Conservation (phyloP, 805 yeast species). For the Wickerhamiella hasegawae region DNA sequence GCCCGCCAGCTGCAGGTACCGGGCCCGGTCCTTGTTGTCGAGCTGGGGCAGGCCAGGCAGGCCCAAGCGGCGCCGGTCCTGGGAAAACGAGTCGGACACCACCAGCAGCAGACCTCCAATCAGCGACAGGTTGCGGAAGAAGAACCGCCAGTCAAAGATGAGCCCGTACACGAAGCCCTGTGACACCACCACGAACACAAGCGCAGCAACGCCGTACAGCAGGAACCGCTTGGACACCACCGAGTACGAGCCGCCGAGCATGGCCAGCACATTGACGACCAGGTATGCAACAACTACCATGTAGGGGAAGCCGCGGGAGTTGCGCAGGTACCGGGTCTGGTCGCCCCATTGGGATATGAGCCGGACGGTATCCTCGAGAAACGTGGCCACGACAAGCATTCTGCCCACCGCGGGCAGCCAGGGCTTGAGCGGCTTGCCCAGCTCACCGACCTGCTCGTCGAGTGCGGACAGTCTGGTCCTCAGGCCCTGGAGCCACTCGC, state of each 20-base stretch:
- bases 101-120: constrained; percentile 86
- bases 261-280: constrained; percentile 41
- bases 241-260: constrained; percentile 58
- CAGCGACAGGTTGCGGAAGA: constrained; percentile 75
- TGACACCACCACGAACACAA: constrained; percentile 52
- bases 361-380: constrained; percentile 76
- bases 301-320: constrained; percentile 63
- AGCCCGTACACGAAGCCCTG: constrained; percentile 87
- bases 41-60: constrained; percentile 68
- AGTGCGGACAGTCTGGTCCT: constrained; percentile 14
- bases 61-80: constrained; percentile 47
- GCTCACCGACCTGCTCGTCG: constrained; percentile 20
- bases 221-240: constrained; percentile 55
- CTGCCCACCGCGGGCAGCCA: constrained; percentile 76
- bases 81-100: constrained; percentile 69
- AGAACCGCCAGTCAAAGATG: constrained; percentile 62
- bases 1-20: constrained; percentile 75
- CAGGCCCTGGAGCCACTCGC: not conserved
- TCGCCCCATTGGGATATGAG: constrained; percentile 79
- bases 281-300: constrained; percentile 65
- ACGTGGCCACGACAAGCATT: constrained; percentile 82
- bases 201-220: constrained; percentile 50
- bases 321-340: constrained; percentile 71
- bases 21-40: constrained; percentile 52
- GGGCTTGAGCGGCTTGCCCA: constrained; percentile 23